Percentiles rank a stretch among this genome's conserved stretches.
Conservation (phyloP, 2,329 filamentous ascomycete species). For the Fusarium pseudograminearum region DNA sequence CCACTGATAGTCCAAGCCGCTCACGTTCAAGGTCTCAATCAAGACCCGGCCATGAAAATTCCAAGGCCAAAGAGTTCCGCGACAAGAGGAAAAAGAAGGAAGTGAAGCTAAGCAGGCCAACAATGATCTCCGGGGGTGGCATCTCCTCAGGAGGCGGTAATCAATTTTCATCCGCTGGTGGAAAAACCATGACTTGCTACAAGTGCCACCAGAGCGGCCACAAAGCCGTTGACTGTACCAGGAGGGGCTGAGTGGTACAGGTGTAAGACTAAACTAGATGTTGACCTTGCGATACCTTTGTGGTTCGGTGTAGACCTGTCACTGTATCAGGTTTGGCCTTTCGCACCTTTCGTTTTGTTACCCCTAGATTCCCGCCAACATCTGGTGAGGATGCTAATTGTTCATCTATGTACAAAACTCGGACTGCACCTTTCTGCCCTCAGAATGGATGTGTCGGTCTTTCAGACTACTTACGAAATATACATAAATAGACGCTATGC, state of each 20-base stretch:
- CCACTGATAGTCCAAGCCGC: conserved; percentile 46
- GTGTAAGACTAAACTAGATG: background rate
- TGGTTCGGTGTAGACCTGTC: background rate
- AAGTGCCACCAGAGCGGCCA: conserved; percentile 73
- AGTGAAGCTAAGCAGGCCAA: conserved; percentile 72
- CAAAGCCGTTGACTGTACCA: conserved; percentile 67
- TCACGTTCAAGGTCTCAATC: conserved; percentile 52
- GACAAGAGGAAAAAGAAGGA: conserved; percentile 73
- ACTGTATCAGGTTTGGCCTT: conserved; percentile 3
- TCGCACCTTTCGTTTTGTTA: background rate
- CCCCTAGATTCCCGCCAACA: background rate
- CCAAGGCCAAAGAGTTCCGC: conserved; percentile 62
- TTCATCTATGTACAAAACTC: background rate
- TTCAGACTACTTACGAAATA: background rate
- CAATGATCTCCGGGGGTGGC: conserved; percentile 62
- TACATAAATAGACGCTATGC: background rate
- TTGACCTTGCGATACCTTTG: background rate
- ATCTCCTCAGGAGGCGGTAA: conserved; percentile 61
- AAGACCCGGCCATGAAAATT: conserved; percentile 45
- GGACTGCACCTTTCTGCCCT: background rate
- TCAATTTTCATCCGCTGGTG: conserved; percentile 39
- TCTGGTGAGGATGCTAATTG: background rate
- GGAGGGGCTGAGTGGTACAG: conserved; percentile 11
- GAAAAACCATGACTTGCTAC: conserved; percentile 62
- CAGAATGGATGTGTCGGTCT: background rate